Conservation (phyloP, 2,329 filamentous ascomycete genomes). For the Xylariales sp. region DNA sequence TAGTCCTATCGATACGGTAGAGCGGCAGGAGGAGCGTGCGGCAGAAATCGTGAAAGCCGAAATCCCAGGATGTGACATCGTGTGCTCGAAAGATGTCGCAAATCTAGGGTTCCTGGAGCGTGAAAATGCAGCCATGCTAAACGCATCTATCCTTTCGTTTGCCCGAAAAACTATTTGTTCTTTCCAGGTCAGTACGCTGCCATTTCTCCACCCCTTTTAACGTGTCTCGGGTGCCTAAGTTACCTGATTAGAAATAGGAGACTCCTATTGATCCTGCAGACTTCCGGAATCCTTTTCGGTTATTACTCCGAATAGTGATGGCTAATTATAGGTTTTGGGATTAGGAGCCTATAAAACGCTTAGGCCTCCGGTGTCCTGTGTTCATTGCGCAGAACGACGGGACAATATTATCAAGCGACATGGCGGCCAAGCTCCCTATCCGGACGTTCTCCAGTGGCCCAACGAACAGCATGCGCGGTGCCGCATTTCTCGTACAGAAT, state of each 20-base stretch:
- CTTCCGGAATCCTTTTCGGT: not conserved
- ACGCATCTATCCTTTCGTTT: constrained; percentile 70
- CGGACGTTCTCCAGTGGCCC: constrained; percentile 71
- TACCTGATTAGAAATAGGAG: not conserved
- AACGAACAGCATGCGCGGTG: constrained; percentile 72
- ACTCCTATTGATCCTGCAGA: not conserved
- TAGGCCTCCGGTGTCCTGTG: constrained; percentile 64
- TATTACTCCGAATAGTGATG: not conserved
- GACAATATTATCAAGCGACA: constrained; percentile 65
- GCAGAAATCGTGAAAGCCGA: constrained; percentile 56
- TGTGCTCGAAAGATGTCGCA: constrained; percentile 64
- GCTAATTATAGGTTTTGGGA: not conserved
- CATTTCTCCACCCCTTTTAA: not conserved
- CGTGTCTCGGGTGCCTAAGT: not conserved
- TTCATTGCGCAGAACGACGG: constrained; percentile 75
- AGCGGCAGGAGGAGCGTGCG: constrained; percentile 62
- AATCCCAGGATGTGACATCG: constrained; percentile 58
- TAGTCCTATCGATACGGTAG: constrained; percentile 62
- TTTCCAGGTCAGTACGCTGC: constrained; percentile 56
- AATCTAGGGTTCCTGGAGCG: constrained; percentile 68
- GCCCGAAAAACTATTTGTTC: constrained; percentile 66
- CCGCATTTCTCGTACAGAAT: constrained; percentile 65
- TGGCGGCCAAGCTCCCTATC: constrained; percentile 68
- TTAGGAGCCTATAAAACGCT: constrained; percentile 59
- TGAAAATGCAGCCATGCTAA: constrained; percentile 73